phyloP scores from a whole-genome alignment of 2,329 filamentous ascomycete genomes.

The Colletotrichum sp. region DNA sequence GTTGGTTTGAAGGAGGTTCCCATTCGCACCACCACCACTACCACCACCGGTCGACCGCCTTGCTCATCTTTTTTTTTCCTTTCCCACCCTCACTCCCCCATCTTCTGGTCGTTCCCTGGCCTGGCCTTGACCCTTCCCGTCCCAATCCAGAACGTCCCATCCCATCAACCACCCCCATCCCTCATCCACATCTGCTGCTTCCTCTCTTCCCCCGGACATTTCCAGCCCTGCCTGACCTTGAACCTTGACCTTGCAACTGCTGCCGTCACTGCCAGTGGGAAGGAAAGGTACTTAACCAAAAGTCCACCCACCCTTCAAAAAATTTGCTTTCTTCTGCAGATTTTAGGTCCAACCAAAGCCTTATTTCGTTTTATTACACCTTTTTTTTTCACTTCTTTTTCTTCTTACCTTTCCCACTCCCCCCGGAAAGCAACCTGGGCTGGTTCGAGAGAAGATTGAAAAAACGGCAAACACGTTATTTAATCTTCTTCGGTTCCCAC shows the following conservation, averaged over 20 bases:
- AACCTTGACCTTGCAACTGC: background rate
- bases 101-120: background rate
- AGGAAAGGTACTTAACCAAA: slow-evolving; percentile 20
- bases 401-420: slow-evolving; percentile 5
- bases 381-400: background rate
- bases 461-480: background rate
- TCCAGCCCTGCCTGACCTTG: background rate
- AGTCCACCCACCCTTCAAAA: slow-evolving; percentile 17
- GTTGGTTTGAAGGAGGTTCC: slow-evolving; percentile 25
- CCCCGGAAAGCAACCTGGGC: background rate
- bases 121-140: background rate
- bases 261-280: background rate
- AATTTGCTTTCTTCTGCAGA: slow-evolving; percentile 2
- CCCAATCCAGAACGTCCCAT: background rate
- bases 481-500: background rate
- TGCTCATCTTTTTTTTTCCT: background rate
- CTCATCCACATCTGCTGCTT: background rate
- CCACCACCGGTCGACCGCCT: background rate
- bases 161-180: background rate
- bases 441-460: slow-evolving; percentile 3
- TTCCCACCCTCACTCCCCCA: background rate
- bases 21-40: slow-evolving; percentile 18
- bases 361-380: background rate
- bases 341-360: slow-evolving; percentile 9
- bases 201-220: background rate